phyloP scores from a whole-genome alignment of 2,329 filamentous ascomycete genomes.

The Pseudogymnoascus sp. region DNA sequence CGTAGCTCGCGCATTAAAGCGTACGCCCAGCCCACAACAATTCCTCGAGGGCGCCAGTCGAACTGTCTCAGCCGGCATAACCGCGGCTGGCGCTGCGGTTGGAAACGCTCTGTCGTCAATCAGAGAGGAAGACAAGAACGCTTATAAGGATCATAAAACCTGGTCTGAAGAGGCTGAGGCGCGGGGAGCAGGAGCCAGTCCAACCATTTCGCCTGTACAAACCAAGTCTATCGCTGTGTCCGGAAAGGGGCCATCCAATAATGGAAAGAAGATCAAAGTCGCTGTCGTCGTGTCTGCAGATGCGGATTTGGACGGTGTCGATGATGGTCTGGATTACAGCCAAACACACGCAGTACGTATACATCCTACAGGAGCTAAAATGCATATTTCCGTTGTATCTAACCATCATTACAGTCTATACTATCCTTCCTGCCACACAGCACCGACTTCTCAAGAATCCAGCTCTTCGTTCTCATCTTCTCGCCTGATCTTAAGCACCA shows the following conservation, averaged over 20 bases:
- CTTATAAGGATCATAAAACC: slow-evolving; percentile 76
- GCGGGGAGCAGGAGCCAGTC: slow-evolving; percentile 41
- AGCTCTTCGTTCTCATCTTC: slow-evolving; percentile 85
- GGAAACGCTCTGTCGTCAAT: slow-evolving; percentile 77
- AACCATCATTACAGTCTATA: slow-evolving; percentile 53
- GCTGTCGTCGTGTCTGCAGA: slow-evolving; percentile 83
- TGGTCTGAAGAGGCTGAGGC: slow-evolving; percentile 87
- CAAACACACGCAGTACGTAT: slow-evolving; percentile 73
- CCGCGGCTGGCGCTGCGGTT: slow-evolving; percentile 73
- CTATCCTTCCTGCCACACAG: slow-evolving; percentile 79
- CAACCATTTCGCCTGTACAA: slow-evolving; percentile 15
- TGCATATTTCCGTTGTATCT: slow-evolving; percentile 14
- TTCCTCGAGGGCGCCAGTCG: slow-evolving; percentile 77
- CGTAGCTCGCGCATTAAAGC: slow-evolving; percentile 66
- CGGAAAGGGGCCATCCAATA: slow-evolving; percentile 11
- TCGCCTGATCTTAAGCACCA: slow-evolving; percentile 69
- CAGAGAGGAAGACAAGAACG: slow-evolving; percentile 71
- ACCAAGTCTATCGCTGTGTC: background rate
- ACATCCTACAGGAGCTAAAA: background rate
- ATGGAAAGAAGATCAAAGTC: slow-evolving; percentile 60
- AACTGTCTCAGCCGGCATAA: slow-evolving; percentile 70
- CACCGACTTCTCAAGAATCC: slow-evolving; percentile 62
- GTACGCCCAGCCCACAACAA: slow-evolving; percentile 81
- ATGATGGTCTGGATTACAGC: slow-evolving; percentile 51
- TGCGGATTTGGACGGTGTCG: slow-evolving; percentile 47